phyloP scores from a whole-genome alignment of 2,329 filamentous ascomycete genomes.

The Xylariaceae sp. region DNA sequence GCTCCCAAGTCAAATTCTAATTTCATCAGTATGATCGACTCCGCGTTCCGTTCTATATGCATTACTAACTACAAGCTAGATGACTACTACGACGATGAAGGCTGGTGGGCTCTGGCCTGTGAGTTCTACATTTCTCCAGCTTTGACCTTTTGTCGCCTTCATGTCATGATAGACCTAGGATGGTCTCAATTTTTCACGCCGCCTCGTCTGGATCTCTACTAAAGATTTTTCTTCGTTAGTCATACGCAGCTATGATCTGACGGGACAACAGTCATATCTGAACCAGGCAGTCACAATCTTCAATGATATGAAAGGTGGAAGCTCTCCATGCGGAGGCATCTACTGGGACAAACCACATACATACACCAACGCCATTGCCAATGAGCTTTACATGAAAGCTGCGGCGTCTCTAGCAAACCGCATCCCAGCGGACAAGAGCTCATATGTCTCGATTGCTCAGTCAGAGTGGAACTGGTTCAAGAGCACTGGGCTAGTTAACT shows the following conservation, averaged over 20 bases:
- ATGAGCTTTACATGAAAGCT: slow-evolving; percentile 48
- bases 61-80: background rate
- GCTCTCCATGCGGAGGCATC: slow-evolving; percentile 47
- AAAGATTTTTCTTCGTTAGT: no score
- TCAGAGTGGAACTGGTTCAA: background rate
- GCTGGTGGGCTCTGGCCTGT: background rate
- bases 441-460: background rate
- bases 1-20: background rate
- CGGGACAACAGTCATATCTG: slow-evolving; percentile 35
- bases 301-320: slow-evolving; percentile 46
- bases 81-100: background rate
- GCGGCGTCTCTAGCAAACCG: slow-evolving; percentile 47
- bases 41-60: background rate
- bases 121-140: background rate
- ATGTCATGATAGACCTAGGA: no score
- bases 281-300: slow-evolving; percentile 47
- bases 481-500: slow-evolving; percentile 37
- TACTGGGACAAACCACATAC: slow-evolving; percentile 49
- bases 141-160: background rate
- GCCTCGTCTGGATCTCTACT: no score
- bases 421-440: slow-evolving; percentile 6
- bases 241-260: background rate
- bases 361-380: slow-evolving; percentile 47
- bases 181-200: no score
- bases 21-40: background rate